Percentiles rank a stretch among this genome's conserved stretches.
Conservation (phyloP, 2,329 filamentous ascomycete genomes). For the Nannizzia gypsea region DNA sequence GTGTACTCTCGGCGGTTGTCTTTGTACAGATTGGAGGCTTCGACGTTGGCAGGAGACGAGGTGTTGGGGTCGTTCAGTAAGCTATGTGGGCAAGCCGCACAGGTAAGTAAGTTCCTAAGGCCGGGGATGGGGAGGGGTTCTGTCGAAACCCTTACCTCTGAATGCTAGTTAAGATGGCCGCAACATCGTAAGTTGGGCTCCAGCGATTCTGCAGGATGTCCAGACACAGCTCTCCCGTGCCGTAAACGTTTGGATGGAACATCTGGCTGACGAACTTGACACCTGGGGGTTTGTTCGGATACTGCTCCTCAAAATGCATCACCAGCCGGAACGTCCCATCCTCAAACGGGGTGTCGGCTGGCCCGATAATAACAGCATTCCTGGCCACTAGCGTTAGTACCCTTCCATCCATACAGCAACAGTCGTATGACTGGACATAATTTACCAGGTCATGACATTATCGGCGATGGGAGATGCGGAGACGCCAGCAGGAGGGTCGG, state of each 20-base stretch:
- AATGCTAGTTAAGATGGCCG: conserved; percentile 91
- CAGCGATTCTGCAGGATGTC: conserved; percentile 96
- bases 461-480: conserved; percentile 92
- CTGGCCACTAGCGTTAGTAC: conserved; percentile 36
- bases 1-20: conserved; percentile 95
- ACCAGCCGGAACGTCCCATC: conserved; percentile 95
- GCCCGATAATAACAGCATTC: conserved; percentile 98
- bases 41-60: conserved; percentile 93
- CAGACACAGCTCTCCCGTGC: conserved; percentile 86
- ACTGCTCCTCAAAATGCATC: conserved; percentile 99
- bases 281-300: conserved; percentile 92
- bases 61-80: conserved; percentile 96
- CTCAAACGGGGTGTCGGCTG: conserved; percentile 93
- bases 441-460: conserved; percentile 93
- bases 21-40: conserved; percentile 96
- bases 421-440: conserved; percentile 7
- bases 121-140: background rate
- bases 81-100: conserved; percentile 40
- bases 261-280: conserved; percentile 99
- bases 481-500: conserved; percentile 89
- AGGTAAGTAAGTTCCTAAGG: background rate
- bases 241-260: conserved; percentile 99
- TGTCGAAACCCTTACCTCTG: conserved; percentile 62
- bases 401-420: background rate
- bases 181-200: conserved; percentile 98